Evolutionary conservation across 2,329 filamentous ascomycete genomes (phyloP).

Genomic region (Aspergillus alliaceus): DNA sequence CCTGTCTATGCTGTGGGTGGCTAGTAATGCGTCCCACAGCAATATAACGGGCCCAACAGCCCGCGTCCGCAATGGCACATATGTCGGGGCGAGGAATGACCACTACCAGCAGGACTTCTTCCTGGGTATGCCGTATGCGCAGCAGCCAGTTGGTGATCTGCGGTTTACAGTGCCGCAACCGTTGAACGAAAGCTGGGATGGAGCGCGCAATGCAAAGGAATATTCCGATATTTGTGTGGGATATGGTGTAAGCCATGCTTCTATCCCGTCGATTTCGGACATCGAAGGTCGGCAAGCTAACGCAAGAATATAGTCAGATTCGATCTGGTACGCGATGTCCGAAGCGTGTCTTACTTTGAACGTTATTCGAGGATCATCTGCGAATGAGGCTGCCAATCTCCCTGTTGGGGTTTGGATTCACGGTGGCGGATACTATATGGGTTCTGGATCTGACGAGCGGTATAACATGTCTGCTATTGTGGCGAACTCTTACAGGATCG

Average conservation of each 20-base stretch:
- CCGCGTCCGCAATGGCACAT: slow-evolving; percentile 49
- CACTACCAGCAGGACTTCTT: slow-evolving; percentile 53
- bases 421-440: slow-evolving; percentile 55
- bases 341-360: slow-evolving; percentile 66
- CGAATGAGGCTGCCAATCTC: slow-evolving; percentile 42
- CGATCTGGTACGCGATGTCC: slow-evolving; percentile 35
- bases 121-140: slow-evolving; percentile 58
- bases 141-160: slow-evolving; percentile 53
- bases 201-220: slow-evolving; percentile 41
- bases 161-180: slow-evolving; percentile 55
- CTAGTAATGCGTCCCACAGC: slow-evolving; percentile 22
- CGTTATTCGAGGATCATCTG: slow-evolving; percentile 52
- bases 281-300: background rate
- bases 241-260: slow-evolving; percentile 44
- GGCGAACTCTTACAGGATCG: slow-evolving; percentile 51
- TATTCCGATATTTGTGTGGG: slow-evolving; percentile 52
- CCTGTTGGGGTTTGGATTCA: slow-evolving; percentile 65
- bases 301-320: slow-evolving; percentile 25
- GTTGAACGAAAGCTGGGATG: slow-evolving; percentile 49
- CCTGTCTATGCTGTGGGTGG: slow-evolving; percentile 1
- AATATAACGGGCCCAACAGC: slow-evolving; percentile 27
- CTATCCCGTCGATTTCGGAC: background rate
- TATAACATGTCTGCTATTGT: slow-evolving; percentile 66
- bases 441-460: slow-evolving; percentile 52
- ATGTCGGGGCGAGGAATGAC: slow-evolving; percentile 42